Conservation (phyloP, 2,329 filamentous ascomycete genomes). For the Orbilia ellipsospora region DNA sequence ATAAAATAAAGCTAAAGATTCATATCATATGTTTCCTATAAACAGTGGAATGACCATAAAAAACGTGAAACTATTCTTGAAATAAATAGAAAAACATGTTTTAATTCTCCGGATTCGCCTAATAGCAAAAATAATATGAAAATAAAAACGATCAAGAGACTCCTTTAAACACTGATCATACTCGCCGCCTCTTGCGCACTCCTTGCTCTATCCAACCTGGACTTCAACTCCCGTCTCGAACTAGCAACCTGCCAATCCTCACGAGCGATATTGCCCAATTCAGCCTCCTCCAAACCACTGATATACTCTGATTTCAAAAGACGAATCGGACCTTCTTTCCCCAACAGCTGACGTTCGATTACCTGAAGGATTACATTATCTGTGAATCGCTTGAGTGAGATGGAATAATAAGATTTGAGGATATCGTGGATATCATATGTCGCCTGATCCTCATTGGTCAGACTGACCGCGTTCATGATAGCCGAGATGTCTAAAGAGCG, state of each 20-base stretch:
- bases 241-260: slow-evolving; percentile 66
- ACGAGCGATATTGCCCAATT: slow-evolving; percentile 70
- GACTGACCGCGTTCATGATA: slow-evolving; percentile 32
- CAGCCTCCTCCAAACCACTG: slow-evolving; percentile 64
- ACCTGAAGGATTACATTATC: slow-evolving; percentile 73
- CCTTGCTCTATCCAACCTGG: slow-evolving; percentile 66
- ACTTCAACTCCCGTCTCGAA: slow-evolving; percentile 64
- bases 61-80: no score
- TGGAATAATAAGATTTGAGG: slow-evolving; percentile 72
- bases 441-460: slow-evolving; percentile 57
- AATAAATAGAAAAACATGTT: no score
- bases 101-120: no score
- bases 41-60: no score
- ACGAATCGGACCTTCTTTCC: slow-evolving; percentile 66
- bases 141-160: no score
- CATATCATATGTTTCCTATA: no score
- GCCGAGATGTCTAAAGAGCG: slow-evolving; percentile 30
- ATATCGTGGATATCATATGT: slow-evolving; percentile 70
- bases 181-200: slow-evolving; percentile 60
- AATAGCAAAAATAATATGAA: no score
- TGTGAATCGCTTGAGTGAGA: slow-evolving; percentile 71
- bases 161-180: slow-evolving; percentile 26
- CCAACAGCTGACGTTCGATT: slow-evolving; percentile 67
- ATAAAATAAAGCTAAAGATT: no score
- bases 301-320: slow-evolving; percentile 69